Evolutionary conservation across 495 filamentous ascomycete species (phyloP).

Genomic region (Aspergillus taichungensis): DNA sequence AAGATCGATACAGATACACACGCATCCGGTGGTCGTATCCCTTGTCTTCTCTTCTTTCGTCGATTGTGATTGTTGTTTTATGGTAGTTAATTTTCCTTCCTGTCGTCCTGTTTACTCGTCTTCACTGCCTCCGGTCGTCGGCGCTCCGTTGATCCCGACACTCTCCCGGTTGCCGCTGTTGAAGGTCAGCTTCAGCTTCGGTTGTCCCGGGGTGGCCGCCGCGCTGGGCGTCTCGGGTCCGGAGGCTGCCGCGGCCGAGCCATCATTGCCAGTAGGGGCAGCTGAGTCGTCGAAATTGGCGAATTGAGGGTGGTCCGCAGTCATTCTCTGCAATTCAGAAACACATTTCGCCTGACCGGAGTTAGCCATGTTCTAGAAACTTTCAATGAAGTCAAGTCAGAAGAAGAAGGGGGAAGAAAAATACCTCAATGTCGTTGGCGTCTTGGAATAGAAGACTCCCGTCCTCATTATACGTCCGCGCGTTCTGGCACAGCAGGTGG

Average conservation of each 20-base stretch:
- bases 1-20: too few relatives aligned
- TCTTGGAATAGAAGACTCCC: constrained; percentile 83
- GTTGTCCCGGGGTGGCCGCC: constrained; percentile 41
- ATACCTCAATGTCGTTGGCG: constrained; percentile 87
- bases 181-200: constrained; percentile 51
- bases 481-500: constrained; percentile 77
- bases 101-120: constrained; percentile 21
- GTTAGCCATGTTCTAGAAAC: constrained; percentile 17
- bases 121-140: constrained; percentile 18
- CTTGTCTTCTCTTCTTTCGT: background rate
- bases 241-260: constrained; percentile 56
- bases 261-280: constrained; percentile 45
- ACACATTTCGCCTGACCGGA: constrained; percentile 52
- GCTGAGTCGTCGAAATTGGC: constrained; percentile 56
- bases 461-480: constrained; percentile 92
- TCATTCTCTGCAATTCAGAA: constrained; percentile 57
- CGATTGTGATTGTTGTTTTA: background rate
- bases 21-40: too few relatives aligned
- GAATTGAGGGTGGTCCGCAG: constrained; percentile 63
- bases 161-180: constrained; percentile 38
- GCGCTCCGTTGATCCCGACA: constrained; percentile 18
- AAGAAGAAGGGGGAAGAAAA: constrained; percentile 14
- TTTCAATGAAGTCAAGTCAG: background rate
- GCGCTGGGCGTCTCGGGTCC: constrained; percentile 64
- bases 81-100: too few relatives aligned